These are phyloP conservation scores for Lobosporangium transversale DNA, from an alignment of 192 early-diverging fungal species.

Conservation along the genomic window DNA sequence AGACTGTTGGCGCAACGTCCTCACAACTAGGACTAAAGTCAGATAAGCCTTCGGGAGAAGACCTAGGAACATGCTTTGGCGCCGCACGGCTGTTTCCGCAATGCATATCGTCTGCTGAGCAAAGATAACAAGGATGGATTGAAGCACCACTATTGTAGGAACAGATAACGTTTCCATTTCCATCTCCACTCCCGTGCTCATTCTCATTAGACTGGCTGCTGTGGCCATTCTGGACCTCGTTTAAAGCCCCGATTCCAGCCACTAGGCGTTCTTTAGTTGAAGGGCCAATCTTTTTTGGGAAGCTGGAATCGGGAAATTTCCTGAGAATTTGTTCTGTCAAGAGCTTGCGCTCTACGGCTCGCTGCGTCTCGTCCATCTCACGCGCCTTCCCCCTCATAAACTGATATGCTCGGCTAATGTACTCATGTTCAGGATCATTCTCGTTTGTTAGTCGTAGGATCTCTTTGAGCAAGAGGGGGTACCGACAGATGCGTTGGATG, in stretches of 20 bases:
- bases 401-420: conserved; percentile 28
- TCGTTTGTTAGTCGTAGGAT: conserved; percentile 62
- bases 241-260: not conserved
- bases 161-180: not conserved
- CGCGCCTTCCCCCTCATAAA: conserved; percentile 53
- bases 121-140: not conserved
- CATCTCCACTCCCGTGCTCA: not conserved
- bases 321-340: conserved; percentile 39
- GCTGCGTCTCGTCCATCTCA: conserved; percentile 55
- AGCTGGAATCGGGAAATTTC: conserved; percentile 27
- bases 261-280: not conserved
- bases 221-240: too few relatives aligned
- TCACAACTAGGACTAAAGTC: conserved; percentile 10
- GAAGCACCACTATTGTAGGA: not conserved
- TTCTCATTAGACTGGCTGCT: too few relatives aligned
- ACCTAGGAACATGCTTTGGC: not conserved
- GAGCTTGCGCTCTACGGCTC: conserved; percentile 41
- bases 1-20: conserved; percentile 7
- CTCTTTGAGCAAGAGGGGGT: conserved; percentile 82
- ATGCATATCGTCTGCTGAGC: not conserved
- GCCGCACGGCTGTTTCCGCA: not conserved
- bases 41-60: not conserved
- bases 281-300: conserved; percentile 13
- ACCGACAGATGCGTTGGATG: conserved; percentile 91
- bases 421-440: conserved; percentile 45